Conservation (phyloP, 768 basidiomycete species). For the Tephrocybe rancida region DNA sequence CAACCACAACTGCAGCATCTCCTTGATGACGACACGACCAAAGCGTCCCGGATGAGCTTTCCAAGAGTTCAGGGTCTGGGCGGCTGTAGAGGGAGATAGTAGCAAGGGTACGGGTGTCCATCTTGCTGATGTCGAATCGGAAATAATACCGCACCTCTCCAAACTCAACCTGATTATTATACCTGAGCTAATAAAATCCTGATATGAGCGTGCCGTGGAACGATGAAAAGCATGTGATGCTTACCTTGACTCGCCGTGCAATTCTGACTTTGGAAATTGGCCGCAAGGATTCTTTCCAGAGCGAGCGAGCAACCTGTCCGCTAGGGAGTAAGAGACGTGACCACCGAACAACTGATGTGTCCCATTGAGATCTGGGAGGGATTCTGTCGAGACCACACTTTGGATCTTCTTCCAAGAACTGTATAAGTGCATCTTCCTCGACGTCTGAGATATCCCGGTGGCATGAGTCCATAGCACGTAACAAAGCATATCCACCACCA, state of each 20-base stretch:
- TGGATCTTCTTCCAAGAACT: conserved; percentile 1
- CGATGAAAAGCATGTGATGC: not conserved
- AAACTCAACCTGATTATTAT: conserved; percentile 13
- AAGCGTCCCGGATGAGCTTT: conserved; percentile 7
- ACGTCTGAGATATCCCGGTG: not conserved
- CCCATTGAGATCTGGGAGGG: not conserved
- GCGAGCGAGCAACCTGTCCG: conserved; percentile 23
- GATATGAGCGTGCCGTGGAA: not conserved
- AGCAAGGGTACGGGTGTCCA: conserved; percentile 8
- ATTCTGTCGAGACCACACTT: conserved; percentile 4
- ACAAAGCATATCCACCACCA: conserved; percentile 22
- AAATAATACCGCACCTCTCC: conserved; percentile 16
- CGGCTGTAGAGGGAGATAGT: conserved; percentile 7
- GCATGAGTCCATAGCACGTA: conserved; percentile 19
- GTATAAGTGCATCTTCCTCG: not conserved
- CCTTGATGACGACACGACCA: conserved; percentile 13
- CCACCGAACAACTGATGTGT: conserved; percentile 15
- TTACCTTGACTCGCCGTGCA: conserved; percentile 1
- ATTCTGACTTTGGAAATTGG: not conserved
- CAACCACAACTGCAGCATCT: not conserved
- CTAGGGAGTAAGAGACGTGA: conserved; percentile 18
- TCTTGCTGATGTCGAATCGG: not conserved
- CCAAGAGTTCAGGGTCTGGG: conserved; percentile 7
- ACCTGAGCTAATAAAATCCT: not conserved
- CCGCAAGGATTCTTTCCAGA: conserved; percentile 12